Evolutionary conservation across 345 rosid genomes (phyloP), one percentile per base, ranked within the genome.

Genomic region (Arabidopsis suecica): DNA sequence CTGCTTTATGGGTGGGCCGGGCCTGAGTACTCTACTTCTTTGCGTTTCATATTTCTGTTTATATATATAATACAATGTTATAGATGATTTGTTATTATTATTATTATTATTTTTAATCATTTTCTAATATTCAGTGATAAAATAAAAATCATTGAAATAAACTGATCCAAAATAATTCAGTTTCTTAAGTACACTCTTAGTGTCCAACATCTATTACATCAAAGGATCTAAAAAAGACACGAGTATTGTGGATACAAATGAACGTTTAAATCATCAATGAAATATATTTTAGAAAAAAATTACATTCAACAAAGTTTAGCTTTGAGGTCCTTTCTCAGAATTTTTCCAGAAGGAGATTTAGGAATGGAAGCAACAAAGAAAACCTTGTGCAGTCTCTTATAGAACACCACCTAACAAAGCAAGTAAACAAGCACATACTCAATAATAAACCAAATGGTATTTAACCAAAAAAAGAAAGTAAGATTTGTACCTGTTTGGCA

Each of bases 341-440:
- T 93, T 85, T 93, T 90, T 6, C 98, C 98, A 0, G 98, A 80
- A 6, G 98, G 91, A 72, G 97, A 89, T 83, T 88, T 93, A 0
- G 98, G 98, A 73, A 93, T 89, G 7, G 98, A 83, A 60, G 88
- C 83, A 70, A 88, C 89, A 71, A 93, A 93, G 74, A 81, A 68
- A 18, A 93, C 93, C 71, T 80, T 88, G 79, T 89, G 93, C 76
- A 93, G 75, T 83, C 79, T 85, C 88, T 93, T 93, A 82, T 93
- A 93, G 75, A 88, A 93, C 41, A 93, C 95, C 68, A 93, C 98
- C 94, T 72, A 49, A 49, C 69, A 66, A 30, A 28, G 7, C 57
- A 28, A 55, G n/a, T 50, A 53, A 25, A 53, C 12, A 25, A 0
- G 13, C 4, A 53, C 9, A 61, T 61, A 23, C 7, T 38, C 10